These are phyloP conservation scores for Lipomyces mesembrius DNA, from an alignment of 805 yeast genomes.

Conservation along the genomic window DNA sequence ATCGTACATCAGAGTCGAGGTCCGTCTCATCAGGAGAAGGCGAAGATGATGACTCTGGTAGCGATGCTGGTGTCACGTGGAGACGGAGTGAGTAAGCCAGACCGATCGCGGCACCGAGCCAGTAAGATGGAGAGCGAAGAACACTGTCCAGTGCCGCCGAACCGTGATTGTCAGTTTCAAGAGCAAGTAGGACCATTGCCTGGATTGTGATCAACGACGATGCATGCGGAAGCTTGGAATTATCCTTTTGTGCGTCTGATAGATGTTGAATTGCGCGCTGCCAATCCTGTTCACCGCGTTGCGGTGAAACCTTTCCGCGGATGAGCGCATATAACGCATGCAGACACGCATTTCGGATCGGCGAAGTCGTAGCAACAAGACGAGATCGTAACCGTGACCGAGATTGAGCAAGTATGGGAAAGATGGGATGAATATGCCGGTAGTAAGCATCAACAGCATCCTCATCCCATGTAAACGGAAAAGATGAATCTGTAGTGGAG, in stretches of 20 bases:
- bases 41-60: constrained; percentile 19
- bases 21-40: constrained; percentile 27
- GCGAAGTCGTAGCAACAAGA: constrained; percentile 40
- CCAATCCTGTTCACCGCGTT: constrained; percentile 16
- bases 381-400: constrained; percentile 43
- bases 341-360: constrained; percentile 42
- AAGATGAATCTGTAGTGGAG: constrained; percentile 4
- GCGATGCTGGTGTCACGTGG: constrained; percentile 26
- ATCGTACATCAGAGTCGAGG: constrained; percentile 35
- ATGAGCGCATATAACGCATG: constrained; percentile 33
- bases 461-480: constrained; percentile 39
- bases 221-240: constrained; percentile 4
- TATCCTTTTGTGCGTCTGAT: constrained; percentile 22
- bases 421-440: constrained; percentile 46
- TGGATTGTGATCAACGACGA: constrained; percentile 43
- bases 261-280: constrained; percentile 30
- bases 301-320: constrained; percentile 11
- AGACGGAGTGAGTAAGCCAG: constrained; percentile 40
- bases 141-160: constrained; percentile 20
- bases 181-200: constrained; percentile 44
- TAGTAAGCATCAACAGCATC: constrained; percentile 47
- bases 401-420: constrained; percentile 49
- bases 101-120: constrained; percentile 49
- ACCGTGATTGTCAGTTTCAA: constrained; percentile 42
- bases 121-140: constrained; percentile 30